Evolutionary conservation across 768 basidiomycete genomes (phyloP), one percentile per base, ranked within the genome.

Genomic region (Mycena haematopus): DNA sequence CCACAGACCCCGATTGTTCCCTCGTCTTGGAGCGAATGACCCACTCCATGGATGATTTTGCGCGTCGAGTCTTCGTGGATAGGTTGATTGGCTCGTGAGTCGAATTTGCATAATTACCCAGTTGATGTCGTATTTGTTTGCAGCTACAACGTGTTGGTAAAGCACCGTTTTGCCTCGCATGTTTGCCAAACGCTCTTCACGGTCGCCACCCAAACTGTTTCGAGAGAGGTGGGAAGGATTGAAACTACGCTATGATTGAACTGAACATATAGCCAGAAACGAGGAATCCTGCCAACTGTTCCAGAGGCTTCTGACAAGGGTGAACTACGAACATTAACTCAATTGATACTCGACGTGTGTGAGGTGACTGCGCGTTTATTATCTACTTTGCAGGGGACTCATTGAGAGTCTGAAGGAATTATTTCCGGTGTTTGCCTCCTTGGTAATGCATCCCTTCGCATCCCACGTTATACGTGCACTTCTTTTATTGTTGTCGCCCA

Each of bases 41-140:
- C 11, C 84, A 95, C 71, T 95, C 95, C 2, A 95, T 99, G 92
- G 95, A 97, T 71, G 95, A 98, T 75, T 96, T 95, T 76, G 90
- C 92, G n/a, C 82, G 93, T 53, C 83, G 96, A 57, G 95, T 96
- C 7, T 91, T 99, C 63, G 77, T 93, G 60, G 96, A 97, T 75
- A 87, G 88, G 62, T 77, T 99, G 69, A 83, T 84, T 54, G 95
- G 94, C 74, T 93, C 92, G 91, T 98, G 77, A 84, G 93, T 86
- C 54, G 53, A 55, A 24, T 33, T 13, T 60, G 19, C 36, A n/a
- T 1, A 31, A 15, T n/a, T 45, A 6, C 29, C 1, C 51, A 1
- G 25, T 38, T 24, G 24, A 46, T 36, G 21, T 47, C 63, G 25
- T 63, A 38, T 51, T 19, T 14, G 8, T 6, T 25, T 35, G 17